Conservation (phyloP, 2,329 filamentous ascomycete species). For the Aureobasidium sp. region DNA sequence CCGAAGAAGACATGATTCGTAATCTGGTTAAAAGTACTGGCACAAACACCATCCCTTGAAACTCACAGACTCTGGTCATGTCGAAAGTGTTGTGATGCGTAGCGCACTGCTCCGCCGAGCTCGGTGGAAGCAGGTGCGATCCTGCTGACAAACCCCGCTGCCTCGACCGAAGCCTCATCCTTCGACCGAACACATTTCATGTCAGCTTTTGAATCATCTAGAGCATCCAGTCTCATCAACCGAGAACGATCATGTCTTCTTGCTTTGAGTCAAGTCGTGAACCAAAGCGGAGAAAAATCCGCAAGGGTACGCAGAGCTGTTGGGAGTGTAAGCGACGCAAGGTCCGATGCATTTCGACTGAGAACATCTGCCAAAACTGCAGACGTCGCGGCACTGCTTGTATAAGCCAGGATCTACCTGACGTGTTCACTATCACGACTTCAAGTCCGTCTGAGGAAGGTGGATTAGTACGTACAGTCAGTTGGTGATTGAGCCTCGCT, state of each 20-base stretch:
- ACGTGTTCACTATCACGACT: background rate
- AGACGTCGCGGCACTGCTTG: background rate
- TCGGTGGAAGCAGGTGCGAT: background rate
- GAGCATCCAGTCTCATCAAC: no score
- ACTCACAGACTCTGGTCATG: background rate
- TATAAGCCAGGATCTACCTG: background rate
- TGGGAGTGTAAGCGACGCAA: conserved; percentile 3
- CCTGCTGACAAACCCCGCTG: background rate
- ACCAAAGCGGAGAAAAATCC: background rate
- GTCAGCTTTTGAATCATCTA: background rate
- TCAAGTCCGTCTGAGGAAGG: background rate
- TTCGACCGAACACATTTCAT: background rate
- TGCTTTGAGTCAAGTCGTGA: background rate
- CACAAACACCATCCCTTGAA: background rate
- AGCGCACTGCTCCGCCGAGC: background rate
- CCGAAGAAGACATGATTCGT: background rate
- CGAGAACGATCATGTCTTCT: background rate
- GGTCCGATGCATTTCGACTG: background rate
- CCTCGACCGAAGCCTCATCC: background rate
- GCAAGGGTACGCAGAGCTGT: background rate
- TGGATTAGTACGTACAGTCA: background rate
- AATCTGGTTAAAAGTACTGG: background rate
- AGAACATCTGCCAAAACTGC: background rate
- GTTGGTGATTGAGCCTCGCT: background rate
- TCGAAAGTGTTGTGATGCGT: background rate